phyloP scores from a whole-genome alignment of 306 rosid genomes.

The Citrullus colocynthis region DNA sequence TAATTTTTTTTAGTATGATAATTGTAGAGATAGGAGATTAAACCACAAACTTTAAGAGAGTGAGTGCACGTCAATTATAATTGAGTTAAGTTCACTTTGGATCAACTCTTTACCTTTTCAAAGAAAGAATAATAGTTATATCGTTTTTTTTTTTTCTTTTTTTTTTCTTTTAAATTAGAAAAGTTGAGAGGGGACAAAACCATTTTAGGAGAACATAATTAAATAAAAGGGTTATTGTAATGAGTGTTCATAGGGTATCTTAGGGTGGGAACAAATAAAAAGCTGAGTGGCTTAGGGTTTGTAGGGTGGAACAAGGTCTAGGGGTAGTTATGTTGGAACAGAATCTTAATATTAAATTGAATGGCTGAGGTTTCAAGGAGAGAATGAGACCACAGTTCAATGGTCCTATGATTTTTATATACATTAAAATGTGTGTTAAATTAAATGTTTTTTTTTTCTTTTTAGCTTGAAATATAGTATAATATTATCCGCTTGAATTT shows the following conservation, averaged over 20 bases:
- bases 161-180: not conserved
- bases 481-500: not conserved
- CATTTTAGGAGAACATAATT: not conserved
- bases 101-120: too few species aligned
- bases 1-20: too few species aligned
- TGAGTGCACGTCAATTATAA: too few species aligned
- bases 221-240: not conserved
- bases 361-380: not conserved
- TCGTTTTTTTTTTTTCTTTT: too few species aligned
- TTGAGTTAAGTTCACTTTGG: too few species aligned
- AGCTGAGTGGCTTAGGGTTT: not conserved
- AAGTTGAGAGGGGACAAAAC: not conserved
- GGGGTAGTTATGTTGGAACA: not conserved
- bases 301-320: conserved; percentile 9
- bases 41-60: too few species aligned
- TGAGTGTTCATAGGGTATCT: not conserved
- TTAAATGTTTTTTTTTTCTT: not conserved
- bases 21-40: too few species aligned
- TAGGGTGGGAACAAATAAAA: not conserved
- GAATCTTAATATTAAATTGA: conserved; percentile 1
- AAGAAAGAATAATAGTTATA: too few species aligned
- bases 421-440: not conserved
- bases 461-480: not conserved
- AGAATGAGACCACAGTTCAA: not conserved
- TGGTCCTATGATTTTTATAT: not conserved